Evolutionary conservation across 1,139 yeast species (phyloP).

Genomic region (Meyerozyma carpophila): DNA sequence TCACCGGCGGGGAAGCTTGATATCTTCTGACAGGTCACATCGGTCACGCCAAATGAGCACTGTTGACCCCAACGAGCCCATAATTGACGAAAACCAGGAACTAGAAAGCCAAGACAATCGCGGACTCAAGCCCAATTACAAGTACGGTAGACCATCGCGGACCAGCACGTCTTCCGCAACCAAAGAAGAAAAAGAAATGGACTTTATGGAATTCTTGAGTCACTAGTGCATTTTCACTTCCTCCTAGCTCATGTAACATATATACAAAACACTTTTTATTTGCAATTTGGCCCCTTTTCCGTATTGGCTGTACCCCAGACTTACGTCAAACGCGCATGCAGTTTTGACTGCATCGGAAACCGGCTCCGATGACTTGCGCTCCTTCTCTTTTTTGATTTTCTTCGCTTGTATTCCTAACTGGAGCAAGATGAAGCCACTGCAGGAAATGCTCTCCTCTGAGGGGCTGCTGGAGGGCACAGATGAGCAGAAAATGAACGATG

Average conservation of each 20-base stretch:
- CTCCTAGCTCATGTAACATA: not conserved
- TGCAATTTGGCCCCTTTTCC: not conserved
- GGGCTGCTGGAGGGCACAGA: not conserved
- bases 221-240: slow-evolving; percentile 10
- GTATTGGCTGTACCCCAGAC: not conserved
- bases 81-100: slow-evolving; percentile 8
- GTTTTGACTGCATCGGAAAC: not conserved
- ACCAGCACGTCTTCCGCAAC: not conserved
- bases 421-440: not conserved
- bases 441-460: not conserved
- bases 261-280: not conserved
- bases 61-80: slow-evolving; percentile 10
- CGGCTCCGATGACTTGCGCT: not conserved
- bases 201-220: slow-evolving; percentile 46
- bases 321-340: not conserved
- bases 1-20: slow-evolving; percentile 6
- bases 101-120: not conserved
- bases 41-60: slow-evolving; percentile 12
- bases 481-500: not conserved
- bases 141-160: not conserved
- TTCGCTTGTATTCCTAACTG: too few relatives aligned
- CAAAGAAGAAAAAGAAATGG: slow-evolving; percentile 34
- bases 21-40: slow-evolving; percentile 10
- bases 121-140: not conserved
- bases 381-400: too few relatives aligned